Evolutionary conservation across 2,329 filamentous ascomycete genomes (phyloP).

Genomic region (Scytalidium sp.): DNA sequence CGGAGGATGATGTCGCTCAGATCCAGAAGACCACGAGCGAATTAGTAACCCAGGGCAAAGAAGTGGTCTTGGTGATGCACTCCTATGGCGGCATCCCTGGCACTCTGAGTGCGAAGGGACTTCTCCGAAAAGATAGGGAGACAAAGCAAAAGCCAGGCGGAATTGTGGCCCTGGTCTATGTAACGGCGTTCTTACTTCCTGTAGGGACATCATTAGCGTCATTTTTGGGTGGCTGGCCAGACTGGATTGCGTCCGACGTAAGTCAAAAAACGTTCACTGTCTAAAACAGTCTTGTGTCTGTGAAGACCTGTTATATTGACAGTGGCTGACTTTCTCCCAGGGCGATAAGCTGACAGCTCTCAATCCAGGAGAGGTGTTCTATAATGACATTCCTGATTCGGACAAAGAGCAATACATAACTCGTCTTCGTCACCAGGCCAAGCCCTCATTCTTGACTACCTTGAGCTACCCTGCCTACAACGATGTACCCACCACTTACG

Average conservation of each 20-base stretch:
- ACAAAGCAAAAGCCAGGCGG: background rate
- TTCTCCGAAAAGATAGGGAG: conserved; percentile 30
- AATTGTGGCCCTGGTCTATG: background rate
- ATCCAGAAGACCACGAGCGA: conserved; percentile 29
- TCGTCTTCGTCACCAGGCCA: too few relatives aligned
- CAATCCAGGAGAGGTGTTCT: conserved; percentile 27
- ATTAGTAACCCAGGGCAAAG: conserved; percentile 29
- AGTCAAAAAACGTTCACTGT: too few relatives aligned
- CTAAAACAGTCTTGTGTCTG: too few relatives aligned
- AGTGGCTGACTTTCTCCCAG: background rate
- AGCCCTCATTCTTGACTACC: too few relatives aligned
- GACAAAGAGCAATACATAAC: too few relatives aligned
- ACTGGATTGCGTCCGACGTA: too few relatives aligned
- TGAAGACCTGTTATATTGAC: too few relatives aligned
- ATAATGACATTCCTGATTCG: conserved; percentile 29
- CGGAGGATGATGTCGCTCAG: conserved; percentile 35
- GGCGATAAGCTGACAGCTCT: conserved; percentile 8
- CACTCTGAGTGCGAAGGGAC: conserved; percentile 27
- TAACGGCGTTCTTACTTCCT: conserved; percentile 4
- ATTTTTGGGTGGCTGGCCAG: too few relatives aligned
- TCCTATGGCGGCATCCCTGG: conserved; percentile 34
- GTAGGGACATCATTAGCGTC: background rate
- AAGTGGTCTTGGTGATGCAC: conserved; percentile 36
- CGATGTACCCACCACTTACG: conserved; percentile 10
- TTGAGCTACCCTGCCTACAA: too few relatives aligned